Base-by-base conservation (phyloP, 768 basidiomycete species). In the Podaxis sp. region DNA sequence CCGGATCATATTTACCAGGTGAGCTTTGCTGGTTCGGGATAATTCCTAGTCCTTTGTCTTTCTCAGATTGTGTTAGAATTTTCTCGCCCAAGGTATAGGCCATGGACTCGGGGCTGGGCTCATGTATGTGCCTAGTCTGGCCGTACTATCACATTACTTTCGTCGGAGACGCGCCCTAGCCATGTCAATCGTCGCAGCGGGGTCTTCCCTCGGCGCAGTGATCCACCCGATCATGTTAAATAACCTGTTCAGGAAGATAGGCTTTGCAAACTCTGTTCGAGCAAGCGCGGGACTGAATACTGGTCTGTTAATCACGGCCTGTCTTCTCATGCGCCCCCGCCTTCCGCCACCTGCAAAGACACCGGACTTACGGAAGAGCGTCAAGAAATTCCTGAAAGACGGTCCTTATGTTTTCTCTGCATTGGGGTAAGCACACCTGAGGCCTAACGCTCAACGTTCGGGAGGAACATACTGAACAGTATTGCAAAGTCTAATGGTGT, bases 191-290 rank as follows among this genome's bases (percentile, higher is more conserved):
- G 67, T 66, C 48, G 65, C 66, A 15, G 58, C 72, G 17, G 73
- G 70, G 6, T 69, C 70, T 4, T 67, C 71, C 2, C 66, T 74
- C 13, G 75, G 75, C 11, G 72, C 70, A 1, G 62, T 83, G 22
- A 66, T 84, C 2, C 80, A 81, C 63, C 81, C 82, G 2, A 80
- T 84, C 63, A 78, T 85, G 76, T 70, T 87, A 50, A 85, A 87
- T 68, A 77, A 83, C 48, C 74, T 80, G 24, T 72, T 77, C 58
- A 33, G n/a, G 17, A 51, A 49, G 20, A 5, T 66, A 10, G 65
- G 65, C 10, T 71, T 68, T 51, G 66, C 56, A 8, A 57, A 54
- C 4, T 58, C 66, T 26, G 66, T 67, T 17, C 58, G 67, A 17
- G 65, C 64, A 4, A 68, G 65, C 54, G 70, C 65, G n/a, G 65